These are phyloP conservation scores for Pythium aquatile DNA, from an alignment of 352 stramenopile genomes.

Conservation along the genomic window DNA sequence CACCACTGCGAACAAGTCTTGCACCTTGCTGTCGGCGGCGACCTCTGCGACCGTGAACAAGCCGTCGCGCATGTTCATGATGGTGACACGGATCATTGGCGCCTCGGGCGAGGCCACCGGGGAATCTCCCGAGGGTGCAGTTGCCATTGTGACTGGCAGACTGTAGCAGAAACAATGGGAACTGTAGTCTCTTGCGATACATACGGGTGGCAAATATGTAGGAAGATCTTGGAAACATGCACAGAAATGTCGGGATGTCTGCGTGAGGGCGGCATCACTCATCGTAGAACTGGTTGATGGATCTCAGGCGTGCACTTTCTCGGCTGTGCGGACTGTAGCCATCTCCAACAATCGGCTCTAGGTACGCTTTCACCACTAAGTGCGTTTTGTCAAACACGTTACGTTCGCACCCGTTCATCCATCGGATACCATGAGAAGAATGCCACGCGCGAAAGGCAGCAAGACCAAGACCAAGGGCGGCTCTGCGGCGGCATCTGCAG, in stretches of 20 bases:
- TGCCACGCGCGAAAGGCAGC: conserved; percentile 20
- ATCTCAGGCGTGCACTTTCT: too few relatives aligned
- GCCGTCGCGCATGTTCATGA: not conserved
- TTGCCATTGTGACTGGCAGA: too few relatives aligned
- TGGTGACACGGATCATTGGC: not conserved
- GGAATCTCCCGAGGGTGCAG: too few relatives aligned
- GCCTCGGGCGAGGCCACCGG: too few relatives aligned
- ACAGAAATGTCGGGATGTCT: too few relatives aligned
- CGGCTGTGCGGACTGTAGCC: too few relatives aligned
- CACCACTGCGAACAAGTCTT: not conserved
- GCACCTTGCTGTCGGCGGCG: not conserved
- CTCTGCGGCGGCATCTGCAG: not conserved
- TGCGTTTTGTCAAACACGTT: conserved; percentile 7
- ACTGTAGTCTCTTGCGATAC: too few relatives aligned
- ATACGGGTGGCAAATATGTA: too few relatives aligned
- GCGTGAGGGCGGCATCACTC: too few relatives aligned
- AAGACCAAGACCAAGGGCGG: conserved; percentile 18
- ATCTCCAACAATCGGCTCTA: not conserved
- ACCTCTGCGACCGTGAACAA: not conserved
- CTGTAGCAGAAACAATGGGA: too few relatives aligned
- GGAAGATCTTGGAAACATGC: too few relatives aligned
- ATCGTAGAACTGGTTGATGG: too few relatives aligned
- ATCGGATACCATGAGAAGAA: conserved; percentile 2
- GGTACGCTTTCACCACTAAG: conserved; percentile 3
- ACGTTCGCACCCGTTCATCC: conserved; percentile 17